A percentile compares a stretch with the other conserved stretches of the same genome.
phyloP scores from a whole-genome alignment of 2,329 filamentous ascomycete species.

The Penicillium oxalicum region DNA sequence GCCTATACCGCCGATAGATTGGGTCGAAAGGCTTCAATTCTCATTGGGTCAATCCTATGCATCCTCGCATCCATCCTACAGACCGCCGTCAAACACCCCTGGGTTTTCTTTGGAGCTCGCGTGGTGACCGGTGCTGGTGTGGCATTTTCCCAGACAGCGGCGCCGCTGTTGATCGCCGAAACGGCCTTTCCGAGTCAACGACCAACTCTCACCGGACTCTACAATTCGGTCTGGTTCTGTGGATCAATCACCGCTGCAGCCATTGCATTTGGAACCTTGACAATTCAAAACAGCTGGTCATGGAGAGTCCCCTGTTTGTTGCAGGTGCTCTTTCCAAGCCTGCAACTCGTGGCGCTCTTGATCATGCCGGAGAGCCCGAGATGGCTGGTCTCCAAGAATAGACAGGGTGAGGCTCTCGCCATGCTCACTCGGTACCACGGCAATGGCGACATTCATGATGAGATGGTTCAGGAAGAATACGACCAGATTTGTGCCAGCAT shows the following conservation, averaged over 20 bases:
- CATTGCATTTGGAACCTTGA: slow-evolving; percentile 15
- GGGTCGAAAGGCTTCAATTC: slow-evolving; percentile 41
- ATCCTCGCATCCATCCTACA: slow-evolving; percentile 24
- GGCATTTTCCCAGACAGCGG: slow-evolving; percentile 27
- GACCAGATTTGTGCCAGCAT: slow-evolving; percentile 22
- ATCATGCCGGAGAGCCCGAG: slow-evolving; percentile 58
- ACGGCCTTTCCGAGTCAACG: slow-evolving; percentile 27
- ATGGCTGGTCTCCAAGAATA: slow-evolving; percentile 56
- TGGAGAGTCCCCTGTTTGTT: slow-evolving; percentile 58
- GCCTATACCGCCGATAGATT: slow-evolving; percentile 37
- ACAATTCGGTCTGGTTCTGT: slow-evolving; percentile 25
- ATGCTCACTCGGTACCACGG: slow-evolving; percentile 57
- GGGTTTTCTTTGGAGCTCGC: slow-evolving; percentile 25
- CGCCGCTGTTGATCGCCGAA: slow-evolving; percentile 27
- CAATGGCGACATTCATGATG: slow-evolving; percentile 36
- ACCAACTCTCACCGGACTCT: slow-evolving; percentile 25
- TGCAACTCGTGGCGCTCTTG: slow-evolving; percentile 48
- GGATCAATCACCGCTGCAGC: slow-evolving; percentile 17
- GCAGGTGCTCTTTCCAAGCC: slow-evolving; percentile 41
- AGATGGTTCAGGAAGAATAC: slow-evolving; percentile 20
- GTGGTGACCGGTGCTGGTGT: slow-evolving; percentile 35
- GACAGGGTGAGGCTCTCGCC: slow-evolving; percentile 51
- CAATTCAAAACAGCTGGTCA: slow-evolving; percentile 25
- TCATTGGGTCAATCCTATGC: slow-evolving; percentile 33
- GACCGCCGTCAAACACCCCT: slow-evolving; percentile 16